Evolutionary conservation across 345 rosid genomes (phyloP), one percentile per base, ranked within the genome.

Genomic region (Mercurialis annua): DNA sequence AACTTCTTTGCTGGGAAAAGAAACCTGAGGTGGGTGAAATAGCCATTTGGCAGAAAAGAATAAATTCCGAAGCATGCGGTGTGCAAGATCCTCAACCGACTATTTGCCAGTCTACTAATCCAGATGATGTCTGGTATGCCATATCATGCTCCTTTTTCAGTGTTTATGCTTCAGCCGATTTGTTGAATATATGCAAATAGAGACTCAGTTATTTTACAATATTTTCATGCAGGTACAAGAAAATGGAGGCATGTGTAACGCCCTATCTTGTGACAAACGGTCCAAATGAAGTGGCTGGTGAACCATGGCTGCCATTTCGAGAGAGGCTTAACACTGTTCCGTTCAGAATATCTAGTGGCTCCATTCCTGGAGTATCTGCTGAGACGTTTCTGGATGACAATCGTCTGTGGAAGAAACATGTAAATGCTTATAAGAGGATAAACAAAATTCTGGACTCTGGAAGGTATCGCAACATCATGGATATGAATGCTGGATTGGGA

Each of bases 1-100:
- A 70, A 60, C 71, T 70, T 52, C 78, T 75, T 59, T 75, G 78
- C 73, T 69, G 78, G 78, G 78, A 75, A 65, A 75, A 75, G 74
- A 75, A 75, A 36, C 67, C 69, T 42, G 78, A 75, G 74, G 42
- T 75, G 47, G 74, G 71, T 53, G 78, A 75, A 64, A 75, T 60
- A 31, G 78, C 67, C 44, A 65, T 75, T 50, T 75, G 78, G 78
- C 74, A 75, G 70, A 75, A 75, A 47, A 65, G 74, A 65, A 65
- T 51, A 27, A 59, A 65, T 46, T 33, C 40, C 57, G 69, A 57
- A 48, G 8, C n/a, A 29, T 75, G 78, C 56, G 65, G 7, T 65
- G 57, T 44, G 57, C 71, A 59, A 21, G 50, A 67, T 53, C 52
- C 26, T 44, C 60, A 67, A 57, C 71, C 44, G 17, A 75, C 60